Conservation (phyloP, 1,139 yeast species). For the Debaryomyces sp. region DNA sequence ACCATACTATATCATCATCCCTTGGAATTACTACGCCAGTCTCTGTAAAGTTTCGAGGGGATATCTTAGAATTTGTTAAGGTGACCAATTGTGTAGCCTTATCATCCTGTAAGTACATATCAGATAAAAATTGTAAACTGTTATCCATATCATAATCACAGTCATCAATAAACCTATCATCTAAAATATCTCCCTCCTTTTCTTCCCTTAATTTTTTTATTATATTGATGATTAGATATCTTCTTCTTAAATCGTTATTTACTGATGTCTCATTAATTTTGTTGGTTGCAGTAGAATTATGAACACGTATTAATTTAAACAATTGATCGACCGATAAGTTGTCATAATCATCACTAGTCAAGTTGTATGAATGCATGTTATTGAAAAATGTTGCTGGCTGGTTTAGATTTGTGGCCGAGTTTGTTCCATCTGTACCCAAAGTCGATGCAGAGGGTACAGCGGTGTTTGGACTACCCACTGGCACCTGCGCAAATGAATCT, state of each 20-base stretch:
- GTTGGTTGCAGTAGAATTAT: slow-evolving; percentile 8
- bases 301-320: slow-evolving; percentile 34
- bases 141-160: slow-evolving; percentile 49
- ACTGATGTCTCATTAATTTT: slow-evolving; percentile 13
- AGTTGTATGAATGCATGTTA: slow-evolving; percentile 25
- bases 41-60: slow-evolving; percentile 68
- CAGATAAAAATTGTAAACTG: slow-evolving; percentile 44
- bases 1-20: slow-evolving; percentile 94
- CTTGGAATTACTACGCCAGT: slow-evolving; percentile 80
- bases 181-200: slow-evolving; percentile 39
- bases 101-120: slow-evolving; percentile 44
- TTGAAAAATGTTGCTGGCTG: slow-evolving; percentile 22
- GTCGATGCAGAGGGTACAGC: slow-evolving; percentile 13
- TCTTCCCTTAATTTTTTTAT: slow-evolving; percentile 43
- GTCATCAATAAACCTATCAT: slow-evolving; percentile 34
- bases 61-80: slow-evolving; percentile 32
- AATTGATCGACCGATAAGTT: slow-evolving; percentile 40
- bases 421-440: slow-evolving; percentile 20
- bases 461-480: slow-evolving; percentile 5
- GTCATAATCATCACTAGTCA: slow-evolving; percentile 46
- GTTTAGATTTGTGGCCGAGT: slow-evolving; percentile 1
- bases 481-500: slow-evolving; percentile 7
- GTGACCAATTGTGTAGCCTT: slow-evolving; percentile 23
- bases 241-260: slow-evolving; percentile 36
- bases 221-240: slow-evolving; percentile 39